A percentile compares a stretch with the other conserved stretches of the same genome.
Conservation (phyloP, 2,329 filamentous ascomycete species). For the Lachnellula arida region DNA sequence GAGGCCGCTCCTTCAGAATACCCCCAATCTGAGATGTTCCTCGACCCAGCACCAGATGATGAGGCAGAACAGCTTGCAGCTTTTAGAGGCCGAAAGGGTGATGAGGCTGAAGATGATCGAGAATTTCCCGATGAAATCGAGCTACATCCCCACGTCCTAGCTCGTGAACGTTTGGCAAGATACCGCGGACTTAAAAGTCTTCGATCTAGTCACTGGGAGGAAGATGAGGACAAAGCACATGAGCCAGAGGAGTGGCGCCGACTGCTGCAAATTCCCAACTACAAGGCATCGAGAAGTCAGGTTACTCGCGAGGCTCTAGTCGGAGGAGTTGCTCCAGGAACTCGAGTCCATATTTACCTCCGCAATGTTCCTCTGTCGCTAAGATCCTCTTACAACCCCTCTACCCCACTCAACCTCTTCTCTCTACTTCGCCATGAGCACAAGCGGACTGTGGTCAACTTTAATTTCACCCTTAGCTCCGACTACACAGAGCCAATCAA, state of each 20-base stretch:
- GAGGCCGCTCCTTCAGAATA: slow-evolving; percentile 84
- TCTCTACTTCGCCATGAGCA: slow-evolving; percentile 91
- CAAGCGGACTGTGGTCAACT: slow-evolving; percentile 86
- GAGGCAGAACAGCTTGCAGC: slow-evolving; percentile 72
- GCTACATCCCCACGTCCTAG: slow-evolving; percentile 79
- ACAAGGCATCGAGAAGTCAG: slow-evolving; percentile 74
- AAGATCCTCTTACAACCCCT: slow-evolving; percentile 47
- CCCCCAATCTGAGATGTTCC: slow-evolving; percentile 87
- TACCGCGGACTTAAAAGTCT: slow-evolving; percentile 93
- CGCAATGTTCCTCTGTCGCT: slow-evolving; percentile 51
- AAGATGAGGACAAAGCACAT: slow-evolving; percentile 77
- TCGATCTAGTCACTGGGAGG: slow-evolving; percentile 82
- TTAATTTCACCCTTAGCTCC: slow-evolving; percentile 79
- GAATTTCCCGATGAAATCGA: slow-evolving; percentile 99
- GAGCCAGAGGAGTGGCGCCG: slow-evolving; percentile 89
- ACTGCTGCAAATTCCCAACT: slow-evolving; percentile 82
- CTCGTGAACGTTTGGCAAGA: slow-evolving; percentile 75
- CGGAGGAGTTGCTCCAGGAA: slow-evolving; percentile 83
- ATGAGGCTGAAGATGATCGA: slow-evolving; percentile 81
- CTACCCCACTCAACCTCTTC: slow-evolving; percentile 68
- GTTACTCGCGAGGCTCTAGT: slow-evolving; percentile 76
- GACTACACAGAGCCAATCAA: slow-evolving; percentile 74
- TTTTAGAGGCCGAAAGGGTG: slow-evolving; percentile 72
- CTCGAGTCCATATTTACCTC: slow-evolving; percentile 75
- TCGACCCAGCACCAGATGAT: slow-evolving; percentile 71